A percentile compares a stretch with the other conserved stretches of the same genome.
These are phyloP conservation scores for Psidium guajava DNA, from an alignment of 345 rosid genomes.

Conservation along the genomic window DNA sequence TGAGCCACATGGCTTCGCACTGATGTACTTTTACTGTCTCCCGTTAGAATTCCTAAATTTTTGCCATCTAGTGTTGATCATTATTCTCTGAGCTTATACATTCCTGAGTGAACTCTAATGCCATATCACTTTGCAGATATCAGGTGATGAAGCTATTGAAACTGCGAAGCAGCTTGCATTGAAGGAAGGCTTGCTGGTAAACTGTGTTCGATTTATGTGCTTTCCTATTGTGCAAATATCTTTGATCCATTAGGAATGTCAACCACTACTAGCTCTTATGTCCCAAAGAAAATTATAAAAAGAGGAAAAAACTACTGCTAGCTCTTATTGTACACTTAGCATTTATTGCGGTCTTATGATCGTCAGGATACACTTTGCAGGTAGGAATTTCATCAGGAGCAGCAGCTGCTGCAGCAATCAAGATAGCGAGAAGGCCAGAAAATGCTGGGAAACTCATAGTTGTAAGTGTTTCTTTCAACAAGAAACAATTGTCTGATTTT, in stretches of 20 bases:
- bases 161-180: constrained; percentile 40
- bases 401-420: constrained; percentile 44
- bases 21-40: not conserved
- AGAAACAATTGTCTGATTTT: not conserved
- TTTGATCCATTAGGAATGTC: not conserved
- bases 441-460: constrained; percentile 57
- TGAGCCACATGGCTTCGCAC: not conserved
- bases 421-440: constrained; percentile 48
- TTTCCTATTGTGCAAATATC: not conserved
- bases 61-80: not conserved
- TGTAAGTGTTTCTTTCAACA: constrained; percentile 15
- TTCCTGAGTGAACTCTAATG: not conserved
- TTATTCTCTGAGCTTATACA: not conserved
- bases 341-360: not conserved
- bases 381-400: constrained; percentile 72
- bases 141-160: constrained; percentile 48
- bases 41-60: not conserved
- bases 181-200: constrained; percentile 50
- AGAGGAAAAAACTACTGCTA: not conserved
- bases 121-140: constrained; percentile 12
- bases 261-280: not conserved
- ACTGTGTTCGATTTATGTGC: not conserved
- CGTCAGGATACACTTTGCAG: constrained; percentile 1
- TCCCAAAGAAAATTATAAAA: not conserved
- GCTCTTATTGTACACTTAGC: not conserved